Percentiles rank a stretch among this genome's conserved stretches.
Evolutionary conservation across 495 filamentous ascomycete species (phyloP).

Genomic region (Penicillium arizonense): DNA sequence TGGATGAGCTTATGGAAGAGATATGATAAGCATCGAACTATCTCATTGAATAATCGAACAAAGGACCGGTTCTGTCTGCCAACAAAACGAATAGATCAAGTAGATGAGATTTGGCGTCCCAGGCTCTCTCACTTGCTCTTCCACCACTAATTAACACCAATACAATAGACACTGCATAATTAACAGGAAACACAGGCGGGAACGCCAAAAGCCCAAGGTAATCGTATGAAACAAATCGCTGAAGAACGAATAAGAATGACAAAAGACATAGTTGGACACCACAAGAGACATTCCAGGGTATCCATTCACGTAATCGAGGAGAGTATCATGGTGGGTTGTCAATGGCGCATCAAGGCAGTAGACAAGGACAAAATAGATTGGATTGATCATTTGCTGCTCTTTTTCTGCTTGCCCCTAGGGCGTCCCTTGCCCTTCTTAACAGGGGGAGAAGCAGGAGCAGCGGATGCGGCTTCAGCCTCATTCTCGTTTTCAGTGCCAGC

Average conservation of each 20-base stretch:
- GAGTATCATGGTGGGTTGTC: constrained; percentile 22
- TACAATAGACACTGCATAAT: constrained; percentile 7
- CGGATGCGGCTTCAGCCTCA: constrained; percentile 14
- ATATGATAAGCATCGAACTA: constrained; percentile 47
- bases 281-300: neutral
- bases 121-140: neutral
- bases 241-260: constrained; percentile 15
- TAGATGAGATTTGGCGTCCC: constrained; percentile 1
- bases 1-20: constrained; percentile 86
- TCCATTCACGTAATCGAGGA: constrained; percentile 7
- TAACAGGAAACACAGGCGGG: constrained; percentile 8
- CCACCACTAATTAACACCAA: constrained; percentile 13
- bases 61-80: neutral
- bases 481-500: constrained; percentile 29
- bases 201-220: constrained; percentile 20
- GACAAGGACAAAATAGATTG: neutral
- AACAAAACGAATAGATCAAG: neutral
- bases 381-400: constrained; percentile 20
- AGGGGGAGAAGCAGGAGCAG: constrained; percentile 11
- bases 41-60: neutral
- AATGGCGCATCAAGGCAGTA: constrained; percentile 6
- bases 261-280: constrained; percentile 10
- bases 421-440: constrained; percentile 31
- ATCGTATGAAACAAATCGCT: constrained; percentile 27
- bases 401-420: constrained; percentile 44